Conservation (phyloP, 768 basidiomycete species). For the Lentinula sp. region DNA sequence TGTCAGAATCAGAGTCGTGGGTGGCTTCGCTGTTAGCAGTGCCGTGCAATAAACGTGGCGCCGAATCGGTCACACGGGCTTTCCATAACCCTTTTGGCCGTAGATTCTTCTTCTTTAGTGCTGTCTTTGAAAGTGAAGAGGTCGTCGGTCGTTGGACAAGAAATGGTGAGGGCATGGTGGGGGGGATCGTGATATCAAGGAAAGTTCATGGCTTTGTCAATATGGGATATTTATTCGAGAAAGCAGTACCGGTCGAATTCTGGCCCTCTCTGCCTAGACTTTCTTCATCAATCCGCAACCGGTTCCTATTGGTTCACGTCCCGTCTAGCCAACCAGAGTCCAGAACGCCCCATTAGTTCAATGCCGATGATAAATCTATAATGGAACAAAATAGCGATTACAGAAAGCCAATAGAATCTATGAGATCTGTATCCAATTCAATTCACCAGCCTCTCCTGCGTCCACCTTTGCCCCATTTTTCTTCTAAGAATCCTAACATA, state of each 20-base stretch:
- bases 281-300: neutral
- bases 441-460: slow-evolving; percentile 52
- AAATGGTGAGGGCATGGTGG: slow-evolving; percentile 1
- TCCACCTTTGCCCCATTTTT: slow-evolving; percentile 91
- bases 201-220: slow-evolving; percentile 2
- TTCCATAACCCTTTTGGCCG: slow-evolving; percentile 41
- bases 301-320: neutral
- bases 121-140: neutral
- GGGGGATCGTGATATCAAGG: slow-evolving; percentile 1
- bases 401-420: neutral
- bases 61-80: slow-evolving; percentile 27
- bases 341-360: neutral
- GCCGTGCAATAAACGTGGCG: slow-evolving; percentile 16
- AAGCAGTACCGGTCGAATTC: slow-evolving; percentile 2
- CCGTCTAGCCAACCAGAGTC: slow-evolving; percentile 5
- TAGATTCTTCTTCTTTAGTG: neutral
- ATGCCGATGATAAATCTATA: neutral
- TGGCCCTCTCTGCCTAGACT: slow-evolving; percentile 3
- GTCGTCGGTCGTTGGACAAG: neutral
- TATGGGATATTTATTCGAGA: slow-evolving; percentile 6
- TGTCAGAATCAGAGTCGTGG: slow-evolving; percentile 17
- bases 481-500: slow-evolving; percentile 76
- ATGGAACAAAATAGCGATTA: neutral
- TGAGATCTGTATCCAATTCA: neutral
- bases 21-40: slow-evolving; percentile 7